These are phyloP conservation scores for Boletus rufocinnamomeus DNA, from an alignment of 768 basidiomycete species.

Conservation along the genomic window DNA sequence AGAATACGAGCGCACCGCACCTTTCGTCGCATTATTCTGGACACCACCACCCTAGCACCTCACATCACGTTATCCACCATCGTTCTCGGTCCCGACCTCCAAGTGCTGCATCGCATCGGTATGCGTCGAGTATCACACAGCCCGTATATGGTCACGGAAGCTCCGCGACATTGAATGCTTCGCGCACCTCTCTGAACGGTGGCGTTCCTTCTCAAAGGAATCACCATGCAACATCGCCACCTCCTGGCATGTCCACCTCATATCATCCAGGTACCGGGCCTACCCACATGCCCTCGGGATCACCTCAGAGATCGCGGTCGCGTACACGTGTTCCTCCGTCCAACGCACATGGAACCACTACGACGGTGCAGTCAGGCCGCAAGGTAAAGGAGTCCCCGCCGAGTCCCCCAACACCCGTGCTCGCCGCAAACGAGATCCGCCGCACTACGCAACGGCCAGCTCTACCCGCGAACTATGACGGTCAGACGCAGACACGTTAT, in stretches of 20 bases:
- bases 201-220: constrained; percentile 14
- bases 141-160: constrained; percentile 30
- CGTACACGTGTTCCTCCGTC: constrained; percentile 14
- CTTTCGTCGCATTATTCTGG: constrained; percentile 12
- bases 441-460: constrained; percentile 24
- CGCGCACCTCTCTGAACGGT: constrained; percentile 24
- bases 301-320: constrained; percentile 23
- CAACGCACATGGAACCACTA: background rate
- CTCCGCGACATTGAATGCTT: constrained; percentile 23
- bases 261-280: constrained; percentile 8
- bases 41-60: constrained; percentile 11
- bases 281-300: constrained; percentile 9
- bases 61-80: constrained; percentile 23
- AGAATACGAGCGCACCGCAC: constrained; percentile 17
- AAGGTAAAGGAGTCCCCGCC: constrained; percentile 5
- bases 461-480: constrained; percentile 26
- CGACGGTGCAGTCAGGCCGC: background rate
- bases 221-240: constrained; percentile 13
- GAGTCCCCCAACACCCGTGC: background rate
- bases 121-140: constrained; percentile 29
- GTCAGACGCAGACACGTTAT: constrained; percentile 46
- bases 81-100: constrained; percentile 33
- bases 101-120: constrained; percentile 34
- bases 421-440: constrained; percentile 19
- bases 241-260: constrained; percentile 8